Percentiles rank a stretch among this genome's conserved stretches.
Conservation (phyloP, 2,329 filamentous ascomycete genomes). For the Alternaria sp. region DNA sequence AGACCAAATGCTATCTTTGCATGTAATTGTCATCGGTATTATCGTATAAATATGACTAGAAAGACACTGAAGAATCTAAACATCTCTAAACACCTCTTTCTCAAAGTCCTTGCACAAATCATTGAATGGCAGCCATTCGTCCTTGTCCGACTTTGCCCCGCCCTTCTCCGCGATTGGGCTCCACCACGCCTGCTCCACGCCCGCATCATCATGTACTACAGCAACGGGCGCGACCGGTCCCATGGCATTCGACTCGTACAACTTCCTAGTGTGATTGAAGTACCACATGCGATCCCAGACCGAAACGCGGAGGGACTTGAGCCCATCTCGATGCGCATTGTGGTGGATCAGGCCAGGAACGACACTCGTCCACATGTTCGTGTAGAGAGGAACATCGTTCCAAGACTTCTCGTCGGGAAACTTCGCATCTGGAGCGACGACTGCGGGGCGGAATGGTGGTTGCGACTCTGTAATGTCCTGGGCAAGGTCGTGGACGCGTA, state of each 20-base stretch:
- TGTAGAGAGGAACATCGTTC: neutral
- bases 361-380: slow-evolving; percentile 1
- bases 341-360: neutral
- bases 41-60: neutral
- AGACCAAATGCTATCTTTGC: neutral
- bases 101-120: neutral
- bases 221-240: neutral
- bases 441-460: neutral
- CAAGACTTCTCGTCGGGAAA: neutral
- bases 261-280: neutral
- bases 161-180: slow-evolving; percentile 5
- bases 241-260: neutral
- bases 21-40: neutral
- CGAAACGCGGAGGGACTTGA: neutral
- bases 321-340: slow-evolving; percentile 1
- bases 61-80: neutral
- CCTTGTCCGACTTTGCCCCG: neutral
- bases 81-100: neutral
- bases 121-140: neutral
- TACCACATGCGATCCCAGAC: slow-evolving; percentile 4
- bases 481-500: neutral
- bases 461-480: neutral
- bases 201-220: neutral
- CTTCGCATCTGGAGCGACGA: neutral
- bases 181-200: slow-evolving; percentile 1